Base-by-base conservation (phyloP, 805 yeast species). In the Metschnikowia dekortorum region DNA sequence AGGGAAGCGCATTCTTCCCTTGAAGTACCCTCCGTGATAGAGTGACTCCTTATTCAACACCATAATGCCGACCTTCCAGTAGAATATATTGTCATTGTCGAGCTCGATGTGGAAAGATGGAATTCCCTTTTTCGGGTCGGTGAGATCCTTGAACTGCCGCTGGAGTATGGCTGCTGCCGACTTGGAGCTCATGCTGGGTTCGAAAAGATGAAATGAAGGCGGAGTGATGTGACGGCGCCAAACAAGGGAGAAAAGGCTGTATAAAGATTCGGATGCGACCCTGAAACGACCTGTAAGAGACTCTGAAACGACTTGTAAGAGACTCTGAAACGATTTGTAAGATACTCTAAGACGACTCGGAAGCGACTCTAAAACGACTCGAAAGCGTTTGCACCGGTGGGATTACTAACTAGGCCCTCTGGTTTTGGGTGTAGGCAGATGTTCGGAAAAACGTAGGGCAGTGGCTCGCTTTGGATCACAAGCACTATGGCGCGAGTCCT, bases 1-100 rank as follows among this genome's bases (percentile, higher is more conserved):
- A 6, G 98, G 98, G 70, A 92, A 92, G 59, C 85, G 79, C 96
- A 92, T 89, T 65, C 89, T 95, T 22, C 96, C 96, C 64, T 83
- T 88, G 72, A 92, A 87, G 69, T 87, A 92, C 11, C 97, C 97
- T 41, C 97, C 97, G 63, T 91, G 89, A 69, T 89, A 92, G 56
- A 86, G 84, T 13, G 96, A 89, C 55, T 89, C 97, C 60, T 86
- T 84, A 68, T 87, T 87, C 47, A 89, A 79, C 10, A 92, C 95
- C 89, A 91, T 89, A 52, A 92, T 87, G 22, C 96, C 97, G 49
- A 92, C 79, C 66, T 87, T 87, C 97, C 87, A 80, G 45, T 75
- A 70, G 54, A 78, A 79, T 57, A 80, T 80, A 67, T 79, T 80
- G 59, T 79, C 83, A 51, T 79, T 74, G 51, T 76, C 82, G 38